These are phyloP conservation scores for Limnanthes douglasii DNA, from an alignment of 345 rosid genomes.

Conservation along the genomic window DNA sequence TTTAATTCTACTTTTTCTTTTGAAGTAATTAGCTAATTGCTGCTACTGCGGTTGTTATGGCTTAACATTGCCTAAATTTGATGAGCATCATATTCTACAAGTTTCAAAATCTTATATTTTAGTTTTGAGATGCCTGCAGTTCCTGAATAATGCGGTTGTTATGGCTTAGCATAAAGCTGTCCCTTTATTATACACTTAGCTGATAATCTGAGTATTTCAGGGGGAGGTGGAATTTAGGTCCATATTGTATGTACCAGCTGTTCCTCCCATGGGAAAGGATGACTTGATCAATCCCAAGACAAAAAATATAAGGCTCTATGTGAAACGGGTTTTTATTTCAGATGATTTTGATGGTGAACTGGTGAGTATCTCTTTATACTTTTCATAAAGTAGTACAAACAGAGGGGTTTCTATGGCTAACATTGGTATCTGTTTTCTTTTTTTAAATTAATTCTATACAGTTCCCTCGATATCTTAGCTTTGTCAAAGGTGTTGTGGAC, in stretches of 20 bases:
- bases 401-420: too few species aligned
- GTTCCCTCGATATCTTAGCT: constrained; percentile 94
- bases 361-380: constrained; percentile 24
- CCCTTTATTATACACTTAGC: too few species aligned
- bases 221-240: constrained; percentile 99
- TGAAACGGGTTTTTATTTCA: constrained; percentile 89
- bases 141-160: too few species aligned
- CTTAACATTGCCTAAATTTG: not conserved
- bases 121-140: constrained; percentile 1
- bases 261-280: constrained; percentile 65
- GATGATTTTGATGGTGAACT: constrained; percentile 98
- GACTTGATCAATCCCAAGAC: constrained; percentile 84
- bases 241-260: constrained; percentile 76
- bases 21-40: too few species aligned
- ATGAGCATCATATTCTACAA: not conserved
- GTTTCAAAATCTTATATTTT: not conserved
- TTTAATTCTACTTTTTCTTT: not conserved
- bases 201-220: constrained; percentile 22
- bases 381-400: not conserved
- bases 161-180: too few species aligned
- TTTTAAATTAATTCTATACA: constrained; percentile 10
- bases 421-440: too few species aligned
- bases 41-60: not conserved
- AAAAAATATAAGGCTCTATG: constrained; percentile 89
- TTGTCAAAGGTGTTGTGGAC: constrained; percentile 96